A percentile compares a stretch with the other conserved stretches of the same genome.
Conservation (phyloP, 1,284 basidiomycete species). For the Cryptococcus hybrid region DNA sequence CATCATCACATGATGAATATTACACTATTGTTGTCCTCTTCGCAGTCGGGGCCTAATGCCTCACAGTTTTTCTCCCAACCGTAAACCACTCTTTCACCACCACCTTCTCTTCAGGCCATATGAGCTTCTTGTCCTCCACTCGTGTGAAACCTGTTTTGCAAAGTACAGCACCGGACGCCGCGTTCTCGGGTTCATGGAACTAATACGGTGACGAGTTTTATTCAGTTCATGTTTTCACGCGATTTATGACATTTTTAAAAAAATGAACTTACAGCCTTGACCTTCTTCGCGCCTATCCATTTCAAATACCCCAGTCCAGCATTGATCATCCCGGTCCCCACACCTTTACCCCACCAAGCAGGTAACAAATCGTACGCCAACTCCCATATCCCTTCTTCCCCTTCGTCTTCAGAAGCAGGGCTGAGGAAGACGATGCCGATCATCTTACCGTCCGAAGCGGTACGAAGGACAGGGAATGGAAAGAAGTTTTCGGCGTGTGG, state of each 20-base stretch:
- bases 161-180: background rate
- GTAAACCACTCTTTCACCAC: background rate
- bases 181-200: background rate
- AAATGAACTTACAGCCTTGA: background rate
- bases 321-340: background rate
- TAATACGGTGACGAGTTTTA: background rate
- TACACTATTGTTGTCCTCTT: no score
- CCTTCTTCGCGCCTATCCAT: background rate
- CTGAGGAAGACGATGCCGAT: background rate
- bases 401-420: background rate
- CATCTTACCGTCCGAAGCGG: background rate
- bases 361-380: background rate
- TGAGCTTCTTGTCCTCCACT: background rate
- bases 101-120: background rate
- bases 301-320: background rate
- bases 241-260: background rate
- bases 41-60: no score
- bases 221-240: background rate
- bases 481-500: background rate
- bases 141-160: background rate
- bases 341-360: background rate
- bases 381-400: background rate
- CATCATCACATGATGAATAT: no score
- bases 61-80: background rate
- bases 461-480: background rate